A percentile compares a stretch with the other conserved stretches of the same genome.
These are phyloP conservation scores for Ailanthus altissimus DNA, from an alignment of 345 rosid genomes.

Conservation along the genomic window DNA sequence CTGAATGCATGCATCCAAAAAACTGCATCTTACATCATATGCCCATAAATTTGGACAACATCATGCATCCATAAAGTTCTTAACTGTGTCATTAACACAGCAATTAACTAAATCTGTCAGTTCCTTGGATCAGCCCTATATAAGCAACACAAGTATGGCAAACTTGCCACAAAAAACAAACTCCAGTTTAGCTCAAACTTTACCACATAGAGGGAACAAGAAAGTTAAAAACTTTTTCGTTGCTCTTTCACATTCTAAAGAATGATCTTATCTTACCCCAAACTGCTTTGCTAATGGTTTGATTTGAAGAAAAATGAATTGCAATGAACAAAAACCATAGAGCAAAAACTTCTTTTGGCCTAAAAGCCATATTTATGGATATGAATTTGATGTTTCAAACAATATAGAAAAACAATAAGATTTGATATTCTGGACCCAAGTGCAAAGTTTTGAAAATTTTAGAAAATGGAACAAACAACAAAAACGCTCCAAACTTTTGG, in stretches of 20 bases:
- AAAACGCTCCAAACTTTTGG: too few relatives aligned
- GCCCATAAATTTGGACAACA: conserved; percentile 10
- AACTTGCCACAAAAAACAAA: background rate
- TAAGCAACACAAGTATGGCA: background rate
- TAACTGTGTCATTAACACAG: background rate
- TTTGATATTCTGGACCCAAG: too few relatives aligned
- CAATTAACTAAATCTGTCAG: background rate
- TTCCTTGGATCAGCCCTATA: background rate
- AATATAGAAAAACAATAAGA: background rate
- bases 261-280: background rate
- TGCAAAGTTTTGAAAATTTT: too few relatives aligned
- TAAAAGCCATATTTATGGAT: too few relatives aligned
- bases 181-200: background rate
- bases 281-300: background rate
- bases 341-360: too few relatives aligned
- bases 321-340: too few relatives aligned
- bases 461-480: too few relatives aligned
- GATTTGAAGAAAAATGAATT: background rate
- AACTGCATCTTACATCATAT: conserved; percentile 12
- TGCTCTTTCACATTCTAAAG: background rate
- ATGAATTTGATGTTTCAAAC: too few relatives aligned
- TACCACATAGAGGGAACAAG: background rate
- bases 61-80: background rate
- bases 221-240: background rate
- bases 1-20: background rate